Evolutionary conservation across 805 yeast species (phyloP).

Genomic region (Metschnikowia cerradonensis): DNA sequence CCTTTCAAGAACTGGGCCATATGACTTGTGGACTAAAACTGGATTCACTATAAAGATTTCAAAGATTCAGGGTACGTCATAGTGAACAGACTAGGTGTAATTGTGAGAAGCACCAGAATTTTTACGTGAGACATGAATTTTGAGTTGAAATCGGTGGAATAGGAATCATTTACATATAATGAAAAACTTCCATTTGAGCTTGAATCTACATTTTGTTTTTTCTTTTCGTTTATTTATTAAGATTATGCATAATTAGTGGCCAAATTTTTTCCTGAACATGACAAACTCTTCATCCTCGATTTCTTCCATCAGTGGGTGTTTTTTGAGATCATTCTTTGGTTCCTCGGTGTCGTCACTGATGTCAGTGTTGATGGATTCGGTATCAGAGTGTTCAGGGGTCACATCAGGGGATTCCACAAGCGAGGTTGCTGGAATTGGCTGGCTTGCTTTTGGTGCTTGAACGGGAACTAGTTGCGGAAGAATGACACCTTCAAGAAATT

Average conservation of each 20-base stretch:
- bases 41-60: too few relatives aligned
- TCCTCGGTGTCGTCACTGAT: conserved; percentile 2
- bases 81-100: too few relatives aligned
- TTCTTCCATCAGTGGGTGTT: conserved; percentile 23
- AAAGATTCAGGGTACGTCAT: too few relatives aligned
- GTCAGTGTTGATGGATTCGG: conserved; percentile 13
- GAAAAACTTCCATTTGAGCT: too few relatives aligned
- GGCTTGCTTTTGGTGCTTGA: neutral
- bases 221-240: neutral
- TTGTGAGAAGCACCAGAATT: too few relatives aligned
- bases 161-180: too few relatives aligned
- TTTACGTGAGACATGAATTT: too few relatives aligned
- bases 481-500: conserved; percentile 2
- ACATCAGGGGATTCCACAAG: neutral
- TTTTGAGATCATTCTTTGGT: conserved; percentile 8
- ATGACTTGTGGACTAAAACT: too few relatives aligned
- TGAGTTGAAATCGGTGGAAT: too few relatives aligned
- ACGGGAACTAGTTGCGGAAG: conserved; percentile 2
- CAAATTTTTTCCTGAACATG: conserved; percentile 37
- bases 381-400: conserved; percentile 4
- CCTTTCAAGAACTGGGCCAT: too few relatives aligned
- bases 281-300: conserved; percentile 37
- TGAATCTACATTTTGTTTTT: neutral
- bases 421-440: neutral
- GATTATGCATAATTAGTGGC: conserved; percentile 11